These are phyloP conservation scores for Globisporangium yorkense DNA, from an alignment of 352 stramenopile species.

Conservation along the genomic window DNA sequence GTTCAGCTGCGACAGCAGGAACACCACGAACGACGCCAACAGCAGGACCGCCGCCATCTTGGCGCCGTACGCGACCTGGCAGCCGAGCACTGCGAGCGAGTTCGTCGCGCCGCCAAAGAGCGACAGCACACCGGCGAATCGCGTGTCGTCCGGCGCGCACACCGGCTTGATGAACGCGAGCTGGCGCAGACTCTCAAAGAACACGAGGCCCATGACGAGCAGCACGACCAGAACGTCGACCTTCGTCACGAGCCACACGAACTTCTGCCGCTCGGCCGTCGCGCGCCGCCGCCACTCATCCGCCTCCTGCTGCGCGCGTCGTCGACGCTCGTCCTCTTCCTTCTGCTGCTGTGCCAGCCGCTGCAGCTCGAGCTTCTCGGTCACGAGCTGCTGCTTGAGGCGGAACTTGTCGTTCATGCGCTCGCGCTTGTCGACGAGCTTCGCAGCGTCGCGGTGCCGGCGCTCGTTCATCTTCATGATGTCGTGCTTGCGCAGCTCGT, in stretches of 20 bases:
- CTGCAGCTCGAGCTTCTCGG: constrained; percentile 57
- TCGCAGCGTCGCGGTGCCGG: constrained; percentile 44
- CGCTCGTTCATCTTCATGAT: constrained; percentile 77
- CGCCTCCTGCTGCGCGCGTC: constrained; percentile 22
- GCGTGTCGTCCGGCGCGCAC: constrained; percentile 36
- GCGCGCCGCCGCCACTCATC: constrained; percentile 29
- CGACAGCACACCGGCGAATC: constrained; percentile 48
- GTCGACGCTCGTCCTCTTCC: constrained; percentile 34
- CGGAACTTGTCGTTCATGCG: constrained; percentile 61
- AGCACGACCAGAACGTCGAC: constrained; percentile 65
- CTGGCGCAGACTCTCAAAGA: constrained; percentile 64
- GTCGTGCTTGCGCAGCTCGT: constrained; percentile 65
- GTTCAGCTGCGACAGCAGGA: constrained; percentile 60
- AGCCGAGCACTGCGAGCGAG: constrained; percentile 57
- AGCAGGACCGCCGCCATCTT: constrained; percentile 55
- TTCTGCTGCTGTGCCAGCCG: constrained; percentile 41
- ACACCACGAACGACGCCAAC: constrained; percentile 34
- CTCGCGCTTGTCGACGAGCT: constrained; percentile 53
- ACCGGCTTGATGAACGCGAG: constrained; percentile 54
- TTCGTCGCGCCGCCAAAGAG: constrained; percentile 45
- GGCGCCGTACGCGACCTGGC: constrained; percentile 60
- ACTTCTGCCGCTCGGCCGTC: constrained; percentile 27
- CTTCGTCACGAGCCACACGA: constrained; percentile 67
- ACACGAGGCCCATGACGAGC: constrained; percentile 69
- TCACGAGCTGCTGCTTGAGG: constrained; percentile 54